Percentiles rank a stretch among this genome's conserved stretches.
Evolutionary conservation across 164 flowering plant genomes (phyloP).

Genomic region (Taxillus chinensis): DNA sequence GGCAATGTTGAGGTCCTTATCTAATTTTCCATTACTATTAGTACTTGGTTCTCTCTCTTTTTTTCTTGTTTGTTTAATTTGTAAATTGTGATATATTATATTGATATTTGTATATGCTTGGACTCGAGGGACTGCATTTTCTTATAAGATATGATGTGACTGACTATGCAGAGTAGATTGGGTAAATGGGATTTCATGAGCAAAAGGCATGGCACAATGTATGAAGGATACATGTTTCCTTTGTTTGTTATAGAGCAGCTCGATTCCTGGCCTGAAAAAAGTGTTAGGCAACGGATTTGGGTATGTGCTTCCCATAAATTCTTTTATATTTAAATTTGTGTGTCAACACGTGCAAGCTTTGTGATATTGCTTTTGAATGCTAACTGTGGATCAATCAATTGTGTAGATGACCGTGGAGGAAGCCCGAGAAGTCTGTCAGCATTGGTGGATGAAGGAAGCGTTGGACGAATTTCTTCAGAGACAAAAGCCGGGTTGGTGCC

Average conservation of each 20-base stretch:
- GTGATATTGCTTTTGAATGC: too few species aligned
- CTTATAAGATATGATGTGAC: neutral
- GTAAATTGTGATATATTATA: neutral
- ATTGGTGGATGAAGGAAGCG: conserved; percentile 45
- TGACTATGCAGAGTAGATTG: conserved; percentile 41
- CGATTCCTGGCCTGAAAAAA: conserved; percentile 72
- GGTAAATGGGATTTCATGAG: conserved; percentile 73
- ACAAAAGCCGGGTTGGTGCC: conserved; percentile 7
- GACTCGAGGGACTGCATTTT: neutral
- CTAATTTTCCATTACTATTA: neutral
- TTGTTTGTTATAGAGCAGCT: conserved; percentile 58
- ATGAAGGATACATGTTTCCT: conserved; percentile 76
- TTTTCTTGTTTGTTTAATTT: neutral
- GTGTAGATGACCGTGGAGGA: conserved; percentile 38
- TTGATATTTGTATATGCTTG: neutral
- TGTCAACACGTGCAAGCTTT: too few species aligned
- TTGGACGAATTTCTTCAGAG: conserved; percentile 19
- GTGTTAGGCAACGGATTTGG: conserved; percentile 54
- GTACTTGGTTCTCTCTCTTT: neutral
- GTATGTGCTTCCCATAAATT: conserved; percentile 23
- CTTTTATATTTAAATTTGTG: too few species aligned
- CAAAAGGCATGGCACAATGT: conserved; percentile 43
- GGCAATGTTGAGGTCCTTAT: conserved; percentile 40
- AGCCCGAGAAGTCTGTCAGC: conserved; percentile 32
- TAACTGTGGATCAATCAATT: neutral